Base-by-base conservation (phyloP, 768 basidiomycete species). In the Strobilomyces dryophilus region DNA sequence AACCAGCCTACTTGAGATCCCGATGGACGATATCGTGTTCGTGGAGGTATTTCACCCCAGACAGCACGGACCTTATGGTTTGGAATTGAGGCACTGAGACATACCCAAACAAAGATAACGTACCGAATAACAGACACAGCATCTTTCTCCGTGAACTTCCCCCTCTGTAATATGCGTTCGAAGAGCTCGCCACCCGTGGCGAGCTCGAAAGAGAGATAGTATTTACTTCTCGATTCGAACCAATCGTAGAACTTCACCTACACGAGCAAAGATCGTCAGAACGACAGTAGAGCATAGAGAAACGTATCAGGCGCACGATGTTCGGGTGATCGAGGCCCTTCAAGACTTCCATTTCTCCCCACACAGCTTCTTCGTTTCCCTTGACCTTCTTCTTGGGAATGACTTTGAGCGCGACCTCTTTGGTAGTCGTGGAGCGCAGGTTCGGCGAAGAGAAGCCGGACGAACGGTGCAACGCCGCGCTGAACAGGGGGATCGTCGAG, bases 351-450 rank as follows among this genome's bases (percentile, higher is more conserved):
- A 98, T 95, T 73, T 99, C 97, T 8, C 84, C 81, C 84, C 91
- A 92, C 0, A 98, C 93, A 48, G 82, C 83, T 41, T 75, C 79
- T 66, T 95, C 92, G 61, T 95, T 92, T 10, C 91, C 89, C 68
- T 92, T 93, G 49, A 97, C 92, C 61, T 91, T 90, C 73, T 95
- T 95, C 81, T 98, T 98, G 6, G 89, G 79, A 52, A 99, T 97
- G 54, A 95, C 81, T 73, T 97, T 97, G 60, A 89, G 72, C 6
- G 90, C 91, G 2, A 93, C 90, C 6, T 89, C 87, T 65, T 89
- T 85, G 15, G 73, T 79, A 15, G 80, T 61, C 2, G 73, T 70
- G 4, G 59, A 49, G 55, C 69, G 58, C 37, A 55, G 42, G 17
- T 51, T 54, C 5, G 74, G 69, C 1, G 70, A 62, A 24, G 55